phyloP scores from a whole-genome alignment of 1,284 basidiomycete species.

The Ceratobasidium sp. region DNA sequence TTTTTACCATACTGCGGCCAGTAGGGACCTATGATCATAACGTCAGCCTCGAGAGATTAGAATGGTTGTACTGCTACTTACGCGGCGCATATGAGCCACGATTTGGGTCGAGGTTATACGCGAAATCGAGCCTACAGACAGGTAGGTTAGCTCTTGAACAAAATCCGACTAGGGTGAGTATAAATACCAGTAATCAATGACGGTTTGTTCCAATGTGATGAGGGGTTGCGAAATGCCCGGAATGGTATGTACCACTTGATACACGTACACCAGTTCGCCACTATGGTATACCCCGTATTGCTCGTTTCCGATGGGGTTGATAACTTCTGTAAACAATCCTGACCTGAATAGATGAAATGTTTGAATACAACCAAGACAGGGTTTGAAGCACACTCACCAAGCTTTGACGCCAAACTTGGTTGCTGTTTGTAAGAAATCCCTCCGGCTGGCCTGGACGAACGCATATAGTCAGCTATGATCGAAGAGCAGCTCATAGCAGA shows the following conservation, averaged over 20 bases:
- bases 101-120: slow-evolving; percentile 31
- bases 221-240: not conserved
- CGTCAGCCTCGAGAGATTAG: not conserved
- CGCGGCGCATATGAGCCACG: not conserved
- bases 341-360: not conserved
- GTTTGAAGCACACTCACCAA: slow-evolving; percentile 7
- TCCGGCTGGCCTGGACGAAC: not conserved
- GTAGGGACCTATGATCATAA: not conserved
- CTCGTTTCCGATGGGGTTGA: slow-evolving; percentile 4
- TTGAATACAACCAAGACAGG: slow-evolving; percentile 1
- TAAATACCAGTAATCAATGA: slow-evolving; percentile 34
- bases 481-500: not conserved
- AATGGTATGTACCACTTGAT: not conserved
- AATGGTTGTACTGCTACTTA: not conserved
- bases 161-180: not conserved
- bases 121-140: slow-evolving; percentile 18
- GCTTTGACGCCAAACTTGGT: slow-evolving; percentile 28
- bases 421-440: slow-evolving; percentile 19
- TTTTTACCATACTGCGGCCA: slow-evolving; percentile 24
- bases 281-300: slow-evolving; percentile 18
- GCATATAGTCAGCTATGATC: not conserved
- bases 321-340: slow-evolving; percentile 4
- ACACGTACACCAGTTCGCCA: slow-evolving; percentile 14
- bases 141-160: not conserved
- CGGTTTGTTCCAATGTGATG: not conserved